Conservation (phyloP, 2,329 filamentous ascomycete species). For the Trichoderma sp. region DNA sequence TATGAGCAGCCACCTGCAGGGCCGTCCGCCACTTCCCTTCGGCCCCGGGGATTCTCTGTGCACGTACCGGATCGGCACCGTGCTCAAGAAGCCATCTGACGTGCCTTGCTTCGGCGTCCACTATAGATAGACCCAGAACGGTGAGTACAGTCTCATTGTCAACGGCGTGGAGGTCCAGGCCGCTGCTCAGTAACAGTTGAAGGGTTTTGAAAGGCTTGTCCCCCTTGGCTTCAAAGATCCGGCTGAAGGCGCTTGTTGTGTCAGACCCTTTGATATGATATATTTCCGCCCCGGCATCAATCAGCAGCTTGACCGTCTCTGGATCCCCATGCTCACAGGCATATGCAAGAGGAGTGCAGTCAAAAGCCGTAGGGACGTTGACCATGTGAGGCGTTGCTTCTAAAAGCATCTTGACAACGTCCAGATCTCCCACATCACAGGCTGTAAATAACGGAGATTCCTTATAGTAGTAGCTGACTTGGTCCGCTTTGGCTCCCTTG, state of each 20-base stretch:
- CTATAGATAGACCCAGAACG: slow-evolving; percentile 31
- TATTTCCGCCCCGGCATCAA: slow-evolving; percentile 32
- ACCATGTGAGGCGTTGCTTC: slow-evolving; percentile 31
- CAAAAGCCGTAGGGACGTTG: slow-evolving; percentile 25
- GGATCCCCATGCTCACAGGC: slow-evolving; percentile 30
- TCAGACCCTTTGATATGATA: slow-evolving; percentile 8
- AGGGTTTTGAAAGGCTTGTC: slow-evolving; percentile 27
- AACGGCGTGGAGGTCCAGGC: slow-evolving; percentile 31
- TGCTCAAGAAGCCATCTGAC: slow-evolving; percentile 33
- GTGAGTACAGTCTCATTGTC: slow-evolving; percentile 29
- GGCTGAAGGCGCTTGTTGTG: slow-evolving; percentile 28
- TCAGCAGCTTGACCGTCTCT: slow-evolving; percentile 29
- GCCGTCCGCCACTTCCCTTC: slow-evolving; percentile 31
- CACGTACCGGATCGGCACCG: slow-evolving; percentile 33
- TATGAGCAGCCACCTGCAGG: slow-evolving; percentile 24
- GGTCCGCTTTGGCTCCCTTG: slow-evolving; percentile 30
- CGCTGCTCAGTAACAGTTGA: slow-evolving; percentile 30
- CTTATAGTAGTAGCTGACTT: slow-evolving; percentile 23
- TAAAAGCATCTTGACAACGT: slow-evolving; percentile 31
- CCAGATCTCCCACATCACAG: slow-evolving; percentile 27
- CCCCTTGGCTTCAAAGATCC: slow-evolving; percentile 22
- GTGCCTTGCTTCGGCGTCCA: slow-evolving; percentile 24
- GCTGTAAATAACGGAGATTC: slow-evolving; percentile 33
- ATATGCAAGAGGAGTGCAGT: slow-evolving; percentile 30
- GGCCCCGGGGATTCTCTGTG: slow-evolving; percentile 21